Evolutionary conservation across 805 yeast species (phyloP).

Genomic region (Komagataella populi): DNA sequence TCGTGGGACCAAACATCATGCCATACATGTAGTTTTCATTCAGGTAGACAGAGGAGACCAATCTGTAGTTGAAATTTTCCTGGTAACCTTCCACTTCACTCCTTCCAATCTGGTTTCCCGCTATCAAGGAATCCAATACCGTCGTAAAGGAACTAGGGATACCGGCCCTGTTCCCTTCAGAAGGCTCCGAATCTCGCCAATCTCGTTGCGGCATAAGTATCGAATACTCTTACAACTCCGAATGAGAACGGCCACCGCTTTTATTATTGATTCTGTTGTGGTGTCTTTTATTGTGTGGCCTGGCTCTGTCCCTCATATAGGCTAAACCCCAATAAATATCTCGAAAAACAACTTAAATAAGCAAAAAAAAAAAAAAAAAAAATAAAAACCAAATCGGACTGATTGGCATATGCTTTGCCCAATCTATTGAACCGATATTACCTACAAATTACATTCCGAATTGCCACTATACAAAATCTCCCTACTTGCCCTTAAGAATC

Average conservation of each 20-base stretch:
- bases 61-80: not conserved
- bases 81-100: not conserved
- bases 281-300: not conserved
- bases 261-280: not conserved
- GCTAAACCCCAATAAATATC: not conserved
- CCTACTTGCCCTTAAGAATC: conserved; percentile 20
- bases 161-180: not conserved
- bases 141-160: not conserved
- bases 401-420: not conserved
- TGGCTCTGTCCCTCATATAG: not conserved
- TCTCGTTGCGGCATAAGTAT: not conserved
- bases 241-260: not conserved
- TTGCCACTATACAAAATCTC: not conserved
- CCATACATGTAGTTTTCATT: not conserved
- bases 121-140: not conserved
- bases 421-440: not conserved
- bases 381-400: not conserved
- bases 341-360: not conserved
- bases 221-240: not conserved
- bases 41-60: not conserved
- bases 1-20: not conserved
- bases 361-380: too few species aligned
- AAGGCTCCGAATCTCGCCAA: not conserved
- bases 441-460: not conserved
- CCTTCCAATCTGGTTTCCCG: not conserved